Evolutionary conservation across 2,329 filamentous ascomycete species (phyloP).

Genomic region (Aspergillus sp.): DNA sequence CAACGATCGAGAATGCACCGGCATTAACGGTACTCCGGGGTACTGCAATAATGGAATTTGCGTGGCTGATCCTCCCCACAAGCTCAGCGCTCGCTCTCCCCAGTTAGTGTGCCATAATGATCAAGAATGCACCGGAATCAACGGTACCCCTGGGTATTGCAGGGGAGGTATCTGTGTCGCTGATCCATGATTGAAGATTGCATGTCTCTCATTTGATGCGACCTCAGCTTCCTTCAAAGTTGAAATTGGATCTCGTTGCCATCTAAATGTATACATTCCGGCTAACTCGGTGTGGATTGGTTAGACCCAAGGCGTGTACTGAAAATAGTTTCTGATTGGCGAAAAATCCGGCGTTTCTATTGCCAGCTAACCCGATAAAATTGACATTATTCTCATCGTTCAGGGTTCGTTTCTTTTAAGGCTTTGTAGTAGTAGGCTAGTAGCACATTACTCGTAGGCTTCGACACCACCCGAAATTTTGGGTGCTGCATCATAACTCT

Average conservation of each 20-base stretch:
- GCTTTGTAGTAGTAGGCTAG: no score
- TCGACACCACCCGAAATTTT: no score
- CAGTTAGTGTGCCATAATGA: constrained; percentile 1
- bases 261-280: not conserved
- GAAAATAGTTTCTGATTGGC: not conserved
- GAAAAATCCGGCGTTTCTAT: not conserved
- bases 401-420: no score
- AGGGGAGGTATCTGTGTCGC: constrained; percentile 9
- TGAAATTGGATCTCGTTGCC: not conserved
- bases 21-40: not conserved
- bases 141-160: not conserved
- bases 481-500: no score
- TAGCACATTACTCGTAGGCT: no score
- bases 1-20: constrained; percentile 2
- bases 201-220: not conserved
- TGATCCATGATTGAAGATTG: not conserved
- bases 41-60: constrained; percentile 7
- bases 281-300: not conserved
- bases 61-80: not conserved
- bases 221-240: not conserved
- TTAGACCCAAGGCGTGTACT: not conserved
- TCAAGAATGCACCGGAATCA: constrained; percentile 1
- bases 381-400: no score
- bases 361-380: no score
- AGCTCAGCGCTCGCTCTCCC: not conserved